These are phyloP conservation scores for Rhizopus microsporus DNA, from an alignment of 371 early-diverging fungal genomes.

Conservation along the genomic window DNA sequence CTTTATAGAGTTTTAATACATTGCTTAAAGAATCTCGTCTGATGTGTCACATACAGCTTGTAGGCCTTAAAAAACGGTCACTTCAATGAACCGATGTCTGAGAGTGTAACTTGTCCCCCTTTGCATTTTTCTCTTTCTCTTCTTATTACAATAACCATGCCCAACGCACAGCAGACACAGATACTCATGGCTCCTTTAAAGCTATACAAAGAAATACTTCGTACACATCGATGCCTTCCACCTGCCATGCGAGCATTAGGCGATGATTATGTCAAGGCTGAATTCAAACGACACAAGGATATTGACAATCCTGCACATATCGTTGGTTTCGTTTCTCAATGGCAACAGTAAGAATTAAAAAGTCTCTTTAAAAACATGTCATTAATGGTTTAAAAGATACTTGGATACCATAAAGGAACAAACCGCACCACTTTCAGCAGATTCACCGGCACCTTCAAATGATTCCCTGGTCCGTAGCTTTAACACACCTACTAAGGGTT, in stretches of 20 bases:
- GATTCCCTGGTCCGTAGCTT: conserved; percentile 41
- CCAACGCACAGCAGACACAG: conserved; percentile 25
- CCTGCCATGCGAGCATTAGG: conserved; percentile 62
- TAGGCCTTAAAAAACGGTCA: too few species aligned
- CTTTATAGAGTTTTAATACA: too few species aligned
- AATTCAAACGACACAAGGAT: conserved; percentile 64
- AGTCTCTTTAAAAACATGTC: not conserved
- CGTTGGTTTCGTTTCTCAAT: conserved; percentile 65
- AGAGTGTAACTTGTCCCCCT: not conserved
- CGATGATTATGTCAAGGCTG: conserved; percentile 69
- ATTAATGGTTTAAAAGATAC: conserved; percentile 23
- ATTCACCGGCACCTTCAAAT: conserved; percentile 26
- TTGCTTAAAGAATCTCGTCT: too few species aligned
- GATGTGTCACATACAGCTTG: too few species aligned
- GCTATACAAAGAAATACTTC: conserved; percentile 64
- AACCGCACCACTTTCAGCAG: conserved; percentile 34
- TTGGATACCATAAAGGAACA: conserved; percentile 34
- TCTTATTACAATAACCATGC: conserved; percentile 9
- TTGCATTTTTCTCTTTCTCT: conserved; percentile 1
- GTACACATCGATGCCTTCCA: conserved; percentile 60
- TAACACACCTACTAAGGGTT: conserved; percentile 33
- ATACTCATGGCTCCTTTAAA: conserved; percentile 53
- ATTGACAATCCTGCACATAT: conserved; percentile 68
- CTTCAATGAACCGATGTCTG: too few species aligned
- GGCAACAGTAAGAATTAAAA: conserved; percentile 57